Base-by-base conservation (phyloP, 768 basidiomycete genomes). In the Boletus rubropictus region DNA sequence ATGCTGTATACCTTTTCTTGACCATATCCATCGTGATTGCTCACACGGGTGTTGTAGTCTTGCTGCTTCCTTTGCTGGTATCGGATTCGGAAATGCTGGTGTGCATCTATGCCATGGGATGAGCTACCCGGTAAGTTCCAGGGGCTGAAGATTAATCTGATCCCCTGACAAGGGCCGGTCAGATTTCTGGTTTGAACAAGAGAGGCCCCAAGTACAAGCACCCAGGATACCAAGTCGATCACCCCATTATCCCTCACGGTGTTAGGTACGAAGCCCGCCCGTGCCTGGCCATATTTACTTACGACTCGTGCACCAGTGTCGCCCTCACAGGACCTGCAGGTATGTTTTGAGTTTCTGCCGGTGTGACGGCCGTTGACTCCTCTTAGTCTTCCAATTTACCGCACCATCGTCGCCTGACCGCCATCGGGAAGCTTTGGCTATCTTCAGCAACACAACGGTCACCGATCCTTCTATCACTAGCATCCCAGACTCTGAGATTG, bases 161-260 rank as follows among this genome's bases (percentile, higher is more conserved):
- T n/a, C 37, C 45, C 17, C 18, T 50, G 11, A 48, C 44, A 38
- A 42, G 27, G 32, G 33, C 14, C 28, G 18, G 40, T 48, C 49
- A 91, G 89, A 90, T 96, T 50, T 93, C 91, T 9, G 89, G 91
- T 2, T 68, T 94, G 62, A 98, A 98, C 73, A 96, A 98, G 71
- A 84, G 82, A 53, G 90, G 94, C 0, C 89, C 92, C 1, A 86
- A 89, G 61, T 97, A 89, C 68, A 81, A 87, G 62, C 91, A 95
- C 64, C 81, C 90, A 21, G 94, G 91, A 37, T 98, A 98, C 69
- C 70, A 76, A 17, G 82, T 82, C n/a, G 77, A 86, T 53, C 74
- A 80, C 41, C 93, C 94, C 7, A 91, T 98, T 53, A 92, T 98
- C 48, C 94, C 94, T 11, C 93, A 96, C 59, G 93, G 93, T 39